Percentiles rank a stretch among this genome's conserved stretches.
phyloP scores from a whole-genome alignment of 2,329 filamentous ascomycete species.

The Curvularia sp. region DNA sequence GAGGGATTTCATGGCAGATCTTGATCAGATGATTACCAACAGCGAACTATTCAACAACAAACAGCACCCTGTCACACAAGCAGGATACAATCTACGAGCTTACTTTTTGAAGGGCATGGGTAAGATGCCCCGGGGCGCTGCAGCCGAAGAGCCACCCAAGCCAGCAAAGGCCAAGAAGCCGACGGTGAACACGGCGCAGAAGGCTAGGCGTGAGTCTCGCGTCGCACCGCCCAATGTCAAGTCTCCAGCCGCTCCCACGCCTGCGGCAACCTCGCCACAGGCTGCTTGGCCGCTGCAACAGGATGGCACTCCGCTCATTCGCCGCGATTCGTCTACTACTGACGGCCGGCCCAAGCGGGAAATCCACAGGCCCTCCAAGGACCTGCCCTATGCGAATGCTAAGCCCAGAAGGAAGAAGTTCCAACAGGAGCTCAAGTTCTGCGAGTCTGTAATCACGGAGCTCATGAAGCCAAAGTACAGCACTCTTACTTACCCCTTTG shows the following conservation, averaged over 20 bases:
- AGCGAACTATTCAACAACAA: conserved; percentile 82
- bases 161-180: conserved; percentile 62
- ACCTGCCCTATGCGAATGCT: conserved; percentile 83
- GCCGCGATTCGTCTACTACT: conserved; percentile 79
- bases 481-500: conserved; percentile 74
- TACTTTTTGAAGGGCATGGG: conserved; percentile 67
- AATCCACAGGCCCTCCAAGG: conserved; percentile 88
- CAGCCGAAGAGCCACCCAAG: conserved; percentile 60
- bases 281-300: conserved; percentile 76
- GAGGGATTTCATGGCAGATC: conserved; percentile 75
- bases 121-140: conserved; percentile 63
- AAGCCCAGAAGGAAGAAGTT: conserved; percentile 92
- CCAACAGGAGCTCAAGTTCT: conserved; percentile 88
- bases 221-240: conserved; percentile 52
- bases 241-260: conserved; percentile 51
- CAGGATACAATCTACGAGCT: conserved; percentile 67
- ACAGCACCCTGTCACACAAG: conserved; percentile 73
- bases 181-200: conserved; percentile 36
- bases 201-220: conserved; percentile 58
- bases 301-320: conserved; percentile 79
- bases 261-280: conserved; percentile 54
- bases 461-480: conserved; percentile 76
- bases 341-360: conserved; percentile 89
- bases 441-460: conserved; percentile 80
- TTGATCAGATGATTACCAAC: conserved; percentile 81